Conservation (phyloP, 1,284 basidiomycete genomes). For the Austroboletus novae-zelandiae region DNA sequence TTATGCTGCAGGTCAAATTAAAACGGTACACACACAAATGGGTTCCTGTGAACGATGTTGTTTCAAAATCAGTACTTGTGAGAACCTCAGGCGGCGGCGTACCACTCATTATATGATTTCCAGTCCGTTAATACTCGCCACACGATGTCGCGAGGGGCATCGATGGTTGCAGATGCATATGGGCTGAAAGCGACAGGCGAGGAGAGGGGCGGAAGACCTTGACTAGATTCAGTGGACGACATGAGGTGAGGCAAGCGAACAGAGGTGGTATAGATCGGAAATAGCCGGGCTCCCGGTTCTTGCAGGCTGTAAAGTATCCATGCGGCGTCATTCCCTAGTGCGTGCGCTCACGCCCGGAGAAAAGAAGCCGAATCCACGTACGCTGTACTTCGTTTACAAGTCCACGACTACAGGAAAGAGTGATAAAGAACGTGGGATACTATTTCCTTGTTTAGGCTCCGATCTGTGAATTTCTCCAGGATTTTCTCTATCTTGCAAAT, state of each 20-base stretch:
- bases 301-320: too few relatives aligned
- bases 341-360: constrained; percentile 9
- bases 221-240: constrained; percentile 1
- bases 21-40: constrained; percentile 52
- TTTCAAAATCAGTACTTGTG: not conserved
- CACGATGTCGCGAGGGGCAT: constrained; percentile 34
- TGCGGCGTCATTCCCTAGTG: too few relatives aligned
- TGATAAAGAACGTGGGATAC: too few relatives aligned
- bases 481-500: constrained; percentile 22
- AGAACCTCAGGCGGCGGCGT: not conserved
- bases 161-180: constrained; percentile 29
- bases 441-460: not conserved
- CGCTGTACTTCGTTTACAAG: too few relatives aligned
- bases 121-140: constrained; percentile 37
- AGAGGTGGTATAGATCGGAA: constrained; percentile 1
- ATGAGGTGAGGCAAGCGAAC: constrained; percentile 4
- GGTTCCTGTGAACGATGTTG: constrained; percentile 48
- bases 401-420: too few relatives aligned
- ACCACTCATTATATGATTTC: constrained; percentile 34
- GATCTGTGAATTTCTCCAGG: not conserved
- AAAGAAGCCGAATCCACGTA: too few relatives aligned
- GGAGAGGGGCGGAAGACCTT: constrained; percentile 23
- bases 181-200: constrained; percentile 25
- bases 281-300: too few relatives aligned
- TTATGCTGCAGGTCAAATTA: not conserved